Conservation (phyloP, 2,329 filamentous ascomycete species). For the Alternaria rosae region DNA sequence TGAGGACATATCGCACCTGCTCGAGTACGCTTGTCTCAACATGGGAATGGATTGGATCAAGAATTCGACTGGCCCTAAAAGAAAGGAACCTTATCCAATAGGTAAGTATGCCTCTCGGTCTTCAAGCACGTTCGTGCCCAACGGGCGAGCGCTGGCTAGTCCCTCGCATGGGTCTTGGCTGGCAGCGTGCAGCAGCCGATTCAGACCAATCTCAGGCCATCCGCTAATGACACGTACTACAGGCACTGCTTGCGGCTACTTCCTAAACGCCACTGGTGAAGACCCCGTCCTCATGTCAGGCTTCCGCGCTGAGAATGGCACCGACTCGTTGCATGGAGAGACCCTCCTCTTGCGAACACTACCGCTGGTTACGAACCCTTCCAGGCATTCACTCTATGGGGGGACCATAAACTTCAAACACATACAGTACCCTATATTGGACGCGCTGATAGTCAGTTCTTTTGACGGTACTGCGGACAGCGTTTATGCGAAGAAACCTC, state of each 20-base stretch:
- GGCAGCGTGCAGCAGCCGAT: too few species aligned
- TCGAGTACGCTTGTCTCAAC: conserved; percentile 25
- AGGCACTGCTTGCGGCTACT: conserved; percentile 34
- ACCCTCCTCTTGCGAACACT: conserved; percentile 24
- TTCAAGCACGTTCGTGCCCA: too few species aligned
- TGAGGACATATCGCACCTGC: conserved; percentile 20
- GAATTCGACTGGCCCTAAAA: conserved; percentile 4
- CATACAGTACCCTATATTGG: conserved; percentile 16
- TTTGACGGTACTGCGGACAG: conserved; percentile 7
- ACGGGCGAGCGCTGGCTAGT: too few species aligned
- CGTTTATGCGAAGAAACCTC: conserved; percentile 17
- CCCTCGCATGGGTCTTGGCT: too few species aligned
- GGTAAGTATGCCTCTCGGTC: too few species aligned
- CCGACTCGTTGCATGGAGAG: conserved; percentile 8
- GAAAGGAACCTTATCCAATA: conserved; percentile 7
- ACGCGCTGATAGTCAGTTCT: conserved; percentile 21
- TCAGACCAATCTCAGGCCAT: too few species aligned
- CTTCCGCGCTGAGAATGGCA: conserved; percentile 7
- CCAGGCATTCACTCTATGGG: conserved; percentile 13
- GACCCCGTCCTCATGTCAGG: conserved; percentile 28
- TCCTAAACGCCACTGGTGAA: conserved; percentile 29
- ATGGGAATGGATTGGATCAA: conserved; percentile 27
- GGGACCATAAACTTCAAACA: conserved; percentile 31
- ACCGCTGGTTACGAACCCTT: conserved; percentile 17
- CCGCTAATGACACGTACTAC: too few species aligned